Conservation (phyloP, 805 yeast species). For the Komagataella ulmi region DNA sequence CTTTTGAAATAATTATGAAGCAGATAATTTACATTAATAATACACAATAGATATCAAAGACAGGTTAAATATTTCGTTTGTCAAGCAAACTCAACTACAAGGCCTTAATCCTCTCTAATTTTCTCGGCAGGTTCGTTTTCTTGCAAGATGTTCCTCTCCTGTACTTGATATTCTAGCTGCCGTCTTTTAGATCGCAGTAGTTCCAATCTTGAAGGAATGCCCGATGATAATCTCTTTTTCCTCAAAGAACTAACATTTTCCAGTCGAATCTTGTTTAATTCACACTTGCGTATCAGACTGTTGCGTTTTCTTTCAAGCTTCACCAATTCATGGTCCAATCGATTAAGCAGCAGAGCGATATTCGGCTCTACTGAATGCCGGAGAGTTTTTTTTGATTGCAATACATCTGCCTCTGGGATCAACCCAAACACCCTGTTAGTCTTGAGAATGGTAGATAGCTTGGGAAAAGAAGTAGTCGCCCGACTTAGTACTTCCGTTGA, state of each 20-base stretch:
- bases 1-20: background rate
- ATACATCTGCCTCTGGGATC: conserved; percentile 26
- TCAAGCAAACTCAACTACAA: background rate
- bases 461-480: conserved; percentile 19
- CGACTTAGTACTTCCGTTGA: conserved; percentile 17
- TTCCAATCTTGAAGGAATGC: background rate
- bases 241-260: conserved; percentile 6
- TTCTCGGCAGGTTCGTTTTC: background rate
- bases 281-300: conserved; percentile 17
- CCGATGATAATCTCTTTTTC: background rate
- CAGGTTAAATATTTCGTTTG: background rate
- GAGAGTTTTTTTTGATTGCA: conserved; percentile 19
- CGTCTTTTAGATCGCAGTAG: background rate
- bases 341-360: conserved; percentile 11
- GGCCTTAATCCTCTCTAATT: background rate
- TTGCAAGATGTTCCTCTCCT: background rate
- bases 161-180: background rate
- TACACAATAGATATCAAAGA: background rate
- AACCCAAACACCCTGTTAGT: conserved; percentile 26
- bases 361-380: conserved; percentile 21
- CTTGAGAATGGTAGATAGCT: conserved; percentile 20
- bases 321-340: conserved; percentile 15
- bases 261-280: conserved; percentile 20
- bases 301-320: conserved; percentile 15
- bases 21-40: background rate